Base-by-base conservation (phyloP, 176 grass and related monocot genomes). In the Areca catechu region DNA sequence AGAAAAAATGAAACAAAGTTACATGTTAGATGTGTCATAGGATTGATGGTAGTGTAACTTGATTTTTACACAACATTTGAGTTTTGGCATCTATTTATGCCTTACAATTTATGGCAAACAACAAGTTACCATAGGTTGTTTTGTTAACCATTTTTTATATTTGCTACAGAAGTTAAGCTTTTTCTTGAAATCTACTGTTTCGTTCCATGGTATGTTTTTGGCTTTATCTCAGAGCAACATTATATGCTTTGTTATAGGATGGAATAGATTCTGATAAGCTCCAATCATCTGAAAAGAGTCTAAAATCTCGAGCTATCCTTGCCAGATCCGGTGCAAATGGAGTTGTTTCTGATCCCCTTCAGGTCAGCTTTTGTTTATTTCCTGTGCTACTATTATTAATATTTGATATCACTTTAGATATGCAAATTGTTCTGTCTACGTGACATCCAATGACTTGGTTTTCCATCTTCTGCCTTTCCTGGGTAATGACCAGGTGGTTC, bases 241-340 rank as follows among this genome's bases (percentile, higher is more conserved):
- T 61, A 3, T 29, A 17, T 57, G 30, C 14, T 34, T 20, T 67
- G 28, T 43, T 70, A 57, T 67, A 97, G 93, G 87, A 88, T 74
- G 75, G 72, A 74, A 20, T 70, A 49, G 71, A 69, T 65, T 80
- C 78, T 61, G 83, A 90, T 54, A 82, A 71, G 43, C 62, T 73
- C 53, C 69, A 76, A 69, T 52, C 63, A 72, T 71, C 75, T 63
- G 83, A 81, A 62, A 91, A 78, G 66, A 69, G 56, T 66, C 50
- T 71, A 57, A 90, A 85, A 60, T 74, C 87, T 20, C 86, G 81
- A 66, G 62, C 74, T 54, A 60, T 97, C 72, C 77, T 91, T 34
- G 58, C 87, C 51, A 85, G 77, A 73, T 68, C 81, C 51, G 62
- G 15, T 62, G 62, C 71, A 22, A 95, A 79, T 78, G 77, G 73